These are phyloP conservation scores for Dothideomycetidae sp. DNA, from an alignment of 2,329 filamentous ascomycete species.

Conservation along the genomic window DNA sequence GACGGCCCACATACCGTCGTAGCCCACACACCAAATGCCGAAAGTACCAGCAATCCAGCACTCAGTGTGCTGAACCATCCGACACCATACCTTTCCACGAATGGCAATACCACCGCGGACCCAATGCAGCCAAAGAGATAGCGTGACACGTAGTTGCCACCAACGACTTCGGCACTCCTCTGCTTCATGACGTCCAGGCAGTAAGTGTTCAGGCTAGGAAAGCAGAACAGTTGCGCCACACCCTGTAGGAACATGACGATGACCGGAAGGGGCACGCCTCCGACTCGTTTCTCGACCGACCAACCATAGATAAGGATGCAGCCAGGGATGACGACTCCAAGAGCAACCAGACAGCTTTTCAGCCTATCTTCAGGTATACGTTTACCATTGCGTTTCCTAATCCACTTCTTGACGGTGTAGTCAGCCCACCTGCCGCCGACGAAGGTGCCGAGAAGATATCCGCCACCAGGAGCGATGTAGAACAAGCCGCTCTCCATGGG, in stretches of 20 bases:
- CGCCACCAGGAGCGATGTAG: constrained; percentile 58
- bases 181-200: constrained; percentile 69
- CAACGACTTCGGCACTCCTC: constrained; percentile 52
- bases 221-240: constrained; percentile 60
- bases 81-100: constrained; percentile 58
- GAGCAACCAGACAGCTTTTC: constrained; percentile 41
- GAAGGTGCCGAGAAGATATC: constrained; percentile 55
- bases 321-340: constrained; percentile 42
- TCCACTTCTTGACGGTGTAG: constrained; percentile 49
- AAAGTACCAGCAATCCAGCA: constrained; percentile 39
- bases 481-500: constrained; percentile 57
- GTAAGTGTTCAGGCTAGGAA: constrained; percentile 64
- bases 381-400: constrained; percentile 39
- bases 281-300: constrained; percentile 40
- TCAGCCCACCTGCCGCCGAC: constrained; percentile 61
- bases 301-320: constrained; percentile 59
- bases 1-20: constrained; percentile 35
- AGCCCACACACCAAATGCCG: constrained; percentile 31
- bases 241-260: constrained; percentile 63
- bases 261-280: constrained; percentile 48
- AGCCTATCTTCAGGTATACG: constrained; percentile 57
- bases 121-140: constrained; percentile 61
- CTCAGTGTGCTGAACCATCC: constrained; percentile 69
- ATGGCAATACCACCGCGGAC: constrained; percentile 58
- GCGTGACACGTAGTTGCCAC: constrained; percentile 65